Evolutionary conservation across 441 rosid species (phyloP).

Genomic region (Pelargonium citronellum): DNA sequence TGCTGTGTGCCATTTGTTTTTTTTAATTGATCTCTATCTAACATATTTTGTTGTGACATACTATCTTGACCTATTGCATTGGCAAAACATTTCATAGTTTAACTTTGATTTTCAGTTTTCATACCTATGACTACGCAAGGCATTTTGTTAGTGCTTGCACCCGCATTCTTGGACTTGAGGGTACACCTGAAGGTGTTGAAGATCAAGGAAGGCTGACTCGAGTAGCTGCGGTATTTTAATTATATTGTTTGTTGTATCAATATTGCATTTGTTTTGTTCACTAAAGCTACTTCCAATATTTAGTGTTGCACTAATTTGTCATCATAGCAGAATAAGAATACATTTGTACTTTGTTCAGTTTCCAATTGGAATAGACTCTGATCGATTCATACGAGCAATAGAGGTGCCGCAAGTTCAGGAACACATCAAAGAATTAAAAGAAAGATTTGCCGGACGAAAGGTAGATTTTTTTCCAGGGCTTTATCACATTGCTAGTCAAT

Average conservation of each 20-base stretch:
- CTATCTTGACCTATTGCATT: background rate
- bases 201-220: slow-evolving; percentile 94
- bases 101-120: slow-evolving; percentile 54
- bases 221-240: slow-evolving; percentile 82
- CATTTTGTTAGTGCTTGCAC: slow-evolving; percentile 99
- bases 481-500: background rate
- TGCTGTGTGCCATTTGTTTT: background rate
- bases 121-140: slow-evolving; percentile 97
- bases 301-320: background rate
- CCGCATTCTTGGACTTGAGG: slow-evolving; percentile 97
- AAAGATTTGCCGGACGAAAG: slow-evolving; percentile 79
- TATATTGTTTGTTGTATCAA: slow-evolving; percentile 13
- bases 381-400: slow-evolving; percentile 75
- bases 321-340: slow-evolving; percentile 14
- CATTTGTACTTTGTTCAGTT: slow-evolving; percentile 55
- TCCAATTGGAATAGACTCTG: slow-evolving; percentile 97
- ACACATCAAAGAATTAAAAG: slow-evolving; percentile 77
- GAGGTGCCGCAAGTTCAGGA: slow-evolving; percentile 52
- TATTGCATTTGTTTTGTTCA: slow-evolving; percentile 19
- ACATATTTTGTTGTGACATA: background rate
- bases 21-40: background rate
- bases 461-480: slow-evolving; percentile 11
- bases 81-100: background rate
- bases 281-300: slow-evolving; percentile 11
- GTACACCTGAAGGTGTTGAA: slow-evolving; percentile 99